Percentiles rank a stretch among this genome's conserved stretches.
Conservation (phyloP, 352 stramenopile species). For the Pythium chondricola region DNA sequence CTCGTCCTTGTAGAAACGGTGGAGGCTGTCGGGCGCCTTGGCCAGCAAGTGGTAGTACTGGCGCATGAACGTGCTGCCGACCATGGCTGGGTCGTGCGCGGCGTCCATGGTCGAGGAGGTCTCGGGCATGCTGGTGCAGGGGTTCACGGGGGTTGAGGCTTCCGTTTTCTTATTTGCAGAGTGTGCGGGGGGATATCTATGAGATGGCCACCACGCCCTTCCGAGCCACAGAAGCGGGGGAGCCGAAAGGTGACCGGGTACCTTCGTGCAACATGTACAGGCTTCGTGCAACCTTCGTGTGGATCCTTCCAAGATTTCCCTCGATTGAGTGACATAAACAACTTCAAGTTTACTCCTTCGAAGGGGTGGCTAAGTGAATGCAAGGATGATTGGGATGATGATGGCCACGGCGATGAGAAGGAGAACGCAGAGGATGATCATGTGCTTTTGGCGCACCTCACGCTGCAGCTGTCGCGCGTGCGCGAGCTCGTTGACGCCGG, state of each 20-base stretch:
- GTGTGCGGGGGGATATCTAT: not conserved
- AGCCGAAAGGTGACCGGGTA: constrained; percentile 2
- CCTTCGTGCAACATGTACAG: constrained; percentile 10
- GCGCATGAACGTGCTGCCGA: constrained; percentile 85
- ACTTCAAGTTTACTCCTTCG: constrained; percentile 9
- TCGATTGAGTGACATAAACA: not conserved
- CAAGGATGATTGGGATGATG: constrained; percentile 44
- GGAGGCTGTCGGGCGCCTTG: constrained; percentile 76
- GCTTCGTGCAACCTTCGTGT: constrained; percentile 17
- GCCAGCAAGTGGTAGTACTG: constrained; percentile 88
- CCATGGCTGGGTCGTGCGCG: constrained; percentile 48
- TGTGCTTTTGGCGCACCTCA: constrained; percentile 60
- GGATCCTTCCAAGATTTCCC: not conserved
- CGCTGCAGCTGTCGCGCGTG: constrained; percentile 53
- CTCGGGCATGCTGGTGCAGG: constrained; percentile 52
- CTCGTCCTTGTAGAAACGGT: constrained; percentile 88
- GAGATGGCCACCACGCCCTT: too few species aligned
- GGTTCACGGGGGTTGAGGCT: not conserved
- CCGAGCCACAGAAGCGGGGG: constrained; percentile 18
- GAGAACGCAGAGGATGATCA: constrained; percentile 32
- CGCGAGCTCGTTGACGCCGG: constrained; percentile 59
- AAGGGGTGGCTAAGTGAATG: constrained; percentile 17
- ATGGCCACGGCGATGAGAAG: constrained; percentile 36
- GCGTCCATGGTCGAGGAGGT: constrained; percentile 19
- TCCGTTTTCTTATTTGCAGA: not conserved